These are phyloP conservation scores for Mortierella sp. DNA, from an alignment of 371 early-diverging fungal genomes.

Conservation along the genomic window DNA sequence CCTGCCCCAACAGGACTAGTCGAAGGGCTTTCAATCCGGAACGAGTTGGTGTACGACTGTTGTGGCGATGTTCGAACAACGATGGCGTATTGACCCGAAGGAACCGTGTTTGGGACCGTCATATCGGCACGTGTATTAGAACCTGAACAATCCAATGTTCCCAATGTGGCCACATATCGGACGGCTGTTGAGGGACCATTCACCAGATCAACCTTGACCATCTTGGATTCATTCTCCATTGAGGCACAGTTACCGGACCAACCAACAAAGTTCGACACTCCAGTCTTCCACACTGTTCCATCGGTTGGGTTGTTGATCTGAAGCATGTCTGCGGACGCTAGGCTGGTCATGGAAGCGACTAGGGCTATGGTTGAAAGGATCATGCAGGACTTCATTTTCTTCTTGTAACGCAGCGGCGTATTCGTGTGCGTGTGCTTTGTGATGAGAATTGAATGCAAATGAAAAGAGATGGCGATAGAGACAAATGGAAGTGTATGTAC, in stretches of 20 bases:
- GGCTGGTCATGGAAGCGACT: slow-evolving; percentile 23
- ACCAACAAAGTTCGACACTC: slow-evolving; percentile 5
- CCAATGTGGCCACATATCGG: slow-evolving; percentile 22
- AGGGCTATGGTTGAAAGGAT: no score
- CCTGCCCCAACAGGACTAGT: no score
- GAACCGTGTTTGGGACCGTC: slow-evolving; percentile 6
- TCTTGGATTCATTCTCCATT: slow-evolving; percentile 19
- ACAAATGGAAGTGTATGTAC: no score
- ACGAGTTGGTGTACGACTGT: slow-evolving; percentile 23
- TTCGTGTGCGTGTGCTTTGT: no score
- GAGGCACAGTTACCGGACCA: slow-evolving; percentile 28
- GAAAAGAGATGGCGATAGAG: no score
- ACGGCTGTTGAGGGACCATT: slow-evolving; percentile 14
- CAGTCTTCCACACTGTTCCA: slow-evolving; percentile 24
- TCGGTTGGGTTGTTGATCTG: slow-evolving; percentile 35
- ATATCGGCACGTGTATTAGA: background rate
- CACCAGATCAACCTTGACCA: slow-evolving; percentile 25
- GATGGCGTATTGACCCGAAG: slow-evolving; percentile 17
- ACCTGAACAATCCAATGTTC: slow-evolving; percentile 28
- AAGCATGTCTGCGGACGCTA: slow-evolving; percentile 27
- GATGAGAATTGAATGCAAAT: no score
- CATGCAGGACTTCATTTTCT: no score
- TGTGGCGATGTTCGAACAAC: slow-evolving; percentile 17
- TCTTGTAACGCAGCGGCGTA: no score
- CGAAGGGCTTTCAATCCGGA: slow-evolving; percentile 25